A percentile compares a stretch with the other conserved stretches of the same genome.
Evolutionary conservation across 225 moss, liverwort and hornwort genomes (phyloP).

Genomic region (Pleurozium schreberi): DNA sequence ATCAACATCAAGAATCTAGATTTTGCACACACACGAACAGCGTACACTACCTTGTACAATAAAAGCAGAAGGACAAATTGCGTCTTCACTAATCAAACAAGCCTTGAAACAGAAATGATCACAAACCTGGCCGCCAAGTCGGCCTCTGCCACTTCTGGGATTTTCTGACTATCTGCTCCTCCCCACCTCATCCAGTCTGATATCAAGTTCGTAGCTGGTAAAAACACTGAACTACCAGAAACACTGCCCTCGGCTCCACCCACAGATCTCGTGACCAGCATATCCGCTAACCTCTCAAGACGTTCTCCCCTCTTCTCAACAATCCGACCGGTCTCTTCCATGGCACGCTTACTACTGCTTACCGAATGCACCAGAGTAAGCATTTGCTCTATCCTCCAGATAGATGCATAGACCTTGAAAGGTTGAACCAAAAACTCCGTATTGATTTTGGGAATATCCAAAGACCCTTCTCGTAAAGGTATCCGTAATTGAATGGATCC

Average conservation of each 20-base stretch:
- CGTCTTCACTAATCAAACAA: neutral
- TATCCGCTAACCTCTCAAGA: slow-evolving; percentile 33
- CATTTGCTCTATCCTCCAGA: slow-evolving; percentile 69
- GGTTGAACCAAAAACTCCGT: slow-evolving; percentile 63
- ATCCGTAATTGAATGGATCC: slow-evolving; percentile 86
- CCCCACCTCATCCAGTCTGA: slow-evolving; percentile 98
- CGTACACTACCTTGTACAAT: neutral
- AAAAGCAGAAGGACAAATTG: neutral
- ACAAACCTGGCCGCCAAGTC: slow-evolving; percentile 89
- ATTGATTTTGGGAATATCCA: slow-evolving; percentile 87
- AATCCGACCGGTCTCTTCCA: slow-evolving; percentile 19
- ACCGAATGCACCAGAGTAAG: slow-evolving; percentile 43
- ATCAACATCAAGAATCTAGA: neutral
- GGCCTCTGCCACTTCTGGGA: slow-evolving; percentile 68
- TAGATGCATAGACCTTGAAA: slow-evolving; percentile 51
- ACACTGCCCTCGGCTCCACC: slow-evolving; percentile 40
- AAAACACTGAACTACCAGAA: slow-evolving; percentile 45
- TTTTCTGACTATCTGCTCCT: slow-evolving; percentile 59
- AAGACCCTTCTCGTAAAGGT: slow-evolving; percentile 73
- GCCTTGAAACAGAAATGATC: slow-evolving; percentile 29
- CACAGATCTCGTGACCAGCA: slow-evolving; percentile 32
- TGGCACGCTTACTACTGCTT: slow-evolving; percentile 40
- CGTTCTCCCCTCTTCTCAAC: slow-evolving; percentile 54
- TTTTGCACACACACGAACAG: neutral
- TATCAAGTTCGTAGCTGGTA: slow-evolving; percentile 89